phyloP scores from a whole-genome alignment of 805 yeast genomes.

The Cyberlindnera misumaiensis region DNA sequence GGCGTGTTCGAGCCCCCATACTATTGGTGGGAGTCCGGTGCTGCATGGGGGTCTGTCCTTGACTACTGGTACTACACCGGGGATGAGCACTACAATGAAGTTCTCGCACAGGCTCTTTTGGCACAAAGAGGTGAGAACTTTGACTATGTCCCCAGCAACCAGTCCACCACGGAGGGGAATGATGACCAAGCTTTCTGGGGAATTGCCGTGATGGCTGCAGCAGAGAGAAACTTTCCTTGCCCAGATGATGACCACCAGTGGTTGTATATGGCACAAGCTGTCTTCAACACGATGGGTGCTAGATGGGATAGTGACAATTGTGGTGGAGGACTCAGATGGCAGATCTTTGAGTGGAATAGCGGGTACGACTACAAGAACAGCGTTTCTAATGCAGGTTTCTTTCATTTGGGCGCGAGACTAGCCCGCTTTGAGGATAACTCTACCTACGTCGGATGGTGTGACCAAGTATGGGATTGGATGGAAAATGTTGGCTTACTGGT shows the following conservation, averaged over 20 bases:
- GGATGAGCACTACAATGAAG: conserved; percentile 56
- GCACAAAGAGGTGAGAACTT: conserved; percentile 69
- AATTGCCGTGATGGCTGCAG: conserved; percentile 84
- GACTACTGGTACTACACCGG: conserved; percentile 71
- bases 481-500: conserved; percentile 33
- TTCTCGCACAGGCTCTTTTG: conserved; percentile 54
- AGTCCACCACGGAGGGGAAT: conserved; percentile 89
- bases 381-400: conserved; percentile 84
- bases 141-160: conserved; percentile 83
- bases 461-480: conserved; percentile 78
- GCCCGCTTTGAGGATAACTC: conserved; percentile 76
- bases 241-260: conserved; percentile 57
- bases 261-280: conserved; percentile 82
- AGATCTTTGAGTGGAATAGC: conserved; percentile 87
- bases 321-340: conserved; percentile 94
- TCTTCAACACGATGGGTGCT: conserved; percentile 81
- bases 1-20: conserved; percentile 89
- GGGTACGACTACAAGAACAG: conserved; percentile 93
- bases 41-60: conserved; percentile 83
- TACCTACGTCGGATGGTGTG: conserved; percentile 70
- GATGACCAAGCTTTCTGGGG: conserved; percentile 99
- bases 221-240: conserved; percentile 77
- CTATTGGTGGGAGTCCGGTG: conserved; percentile 99
- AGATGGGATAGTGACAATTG: conserved; percentile 88
- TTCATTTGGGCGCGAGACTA: conserved; percentile 80